A percentile compares a stretch with the other conserved stretches of the same genome.
These are phyloP conservation scores for Starmerella apis DNA, from an alignment of 805 yeast species.

Conservation along the genomic window DNA sequence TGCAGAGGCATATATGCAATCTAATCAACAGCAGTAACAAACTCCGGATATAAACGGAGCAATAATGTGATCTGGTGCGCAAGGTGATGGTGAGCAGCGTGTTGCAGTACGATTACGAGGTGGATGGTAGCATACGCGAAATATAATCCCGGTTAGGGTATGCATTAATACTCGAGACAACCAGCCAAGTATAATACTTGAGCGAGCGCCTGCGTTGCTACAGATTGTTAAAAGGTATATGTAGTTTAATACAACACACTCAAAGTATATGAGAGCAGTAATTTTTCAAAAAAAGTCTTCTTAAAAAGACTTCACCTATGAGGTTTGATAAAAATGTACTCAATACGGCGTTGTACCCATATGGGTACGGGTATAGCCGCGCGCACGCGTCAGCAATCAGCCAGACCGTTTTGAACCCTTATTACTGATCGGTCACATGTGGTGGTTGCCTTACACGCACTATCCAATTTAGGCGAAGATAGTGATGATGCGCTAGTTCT, in stretches of 20 bases:
- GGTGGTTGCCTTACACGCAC: background rate
- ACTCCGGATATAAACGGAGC: background rate
- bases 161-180: background rate
- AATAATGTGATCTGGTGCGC: background rate
- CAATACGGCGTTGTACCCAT: background rate
- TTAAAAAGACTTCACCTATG: too few relatives aligned
- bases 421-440: background rate
- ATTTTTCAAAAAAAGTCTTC: too few relatives aligned
- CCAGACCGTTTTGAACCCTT: background rate
- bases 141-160: background rate
- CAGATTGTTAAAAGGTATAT: too few relatives aligned
- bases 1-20: too few relatives aligned
- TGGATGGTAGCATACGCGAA: conserved; percentile 1
- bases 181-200: background rate
- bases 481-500: background rate
- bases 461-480: background rate
- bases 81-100: background rate
- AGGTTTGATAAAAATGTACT: too few relatives aligned
- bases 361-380: background rate
- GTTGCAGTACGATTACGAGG: background rate
- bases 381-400: background rate
- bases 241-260: background rate
- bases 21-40: background rate
- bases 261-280: too few relatives aligned
- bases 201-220: too few relatives aligned